phyloP scores from a whole-genome alignment of 768 basidiomycete genomes.

The Leccinum boreale region DNA sequence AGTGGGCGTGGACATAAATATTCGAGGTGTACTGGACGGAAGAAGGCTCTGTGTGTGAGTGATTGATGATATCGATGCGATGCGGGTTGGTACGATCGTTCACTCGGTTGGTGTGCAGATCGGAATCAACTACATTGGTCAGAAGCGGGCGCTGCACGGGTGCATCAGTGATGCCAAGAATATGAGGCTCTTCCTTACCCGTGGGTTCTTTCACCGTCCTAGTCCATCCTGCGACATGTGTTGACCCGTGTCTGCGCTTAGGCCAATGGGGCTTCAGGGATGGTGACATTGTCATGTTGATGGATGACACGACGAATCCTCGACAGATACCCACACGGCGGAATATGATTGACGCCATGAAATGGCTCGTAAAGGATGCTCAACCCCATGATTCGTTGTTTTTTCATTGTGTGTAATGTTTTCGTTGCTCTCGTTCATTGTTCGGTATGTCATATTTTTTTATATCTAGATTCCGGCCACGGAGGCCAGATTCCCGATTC shows the following conservation, averaged over 20 bases:
- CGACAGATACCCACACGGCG: conserved; percentile 47
- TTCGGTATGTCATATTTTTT: not conserved
- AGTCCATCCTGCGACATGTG: not conserved
- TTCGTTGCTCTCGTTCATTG: not conserved
- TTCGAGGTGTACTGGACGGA: conserved; percentile 47
- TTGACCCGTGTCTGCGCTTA: conserved; percentile 10
- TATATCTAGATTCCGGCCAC: conserved; percentile 83
- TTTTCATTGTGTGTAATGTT: conserved; percentile 54
- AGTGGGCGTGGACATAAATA: conserved; percentile 34
- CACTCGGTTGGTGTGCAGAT: conserved; percentile 42
- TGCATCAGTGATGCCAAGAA: conserved; percentile 81
- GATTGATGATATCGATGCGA: not conserved
- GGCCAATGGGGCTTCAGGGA: conserved; percentile 46
- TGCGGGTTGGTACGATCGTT: not conserved
- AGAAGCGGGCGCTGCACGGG: conserved; percentile 59
- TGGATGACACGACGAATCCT: conserved; percentile 42
- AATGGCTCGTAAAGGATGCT: conserved; percentile 69
- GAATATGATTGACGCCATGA: conserved; percentile 59
- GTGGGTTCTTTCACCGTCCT: conserved; percentile 33
- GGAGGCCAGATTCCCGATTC: conserved; percentile 86
- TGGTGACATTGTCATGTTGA: conserved; percentile 57
- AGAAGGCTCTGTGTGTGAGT: conserved; percentile 49
- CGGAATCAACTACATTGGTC: conserved; percentile 76
- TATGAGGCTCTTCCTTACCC: conserved; percentile 62
- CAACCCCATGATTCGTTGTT: conserved; percentile 70